Conservation (phyloP, 345 rosid genomes). For the Erodium maritimum region DNA sequence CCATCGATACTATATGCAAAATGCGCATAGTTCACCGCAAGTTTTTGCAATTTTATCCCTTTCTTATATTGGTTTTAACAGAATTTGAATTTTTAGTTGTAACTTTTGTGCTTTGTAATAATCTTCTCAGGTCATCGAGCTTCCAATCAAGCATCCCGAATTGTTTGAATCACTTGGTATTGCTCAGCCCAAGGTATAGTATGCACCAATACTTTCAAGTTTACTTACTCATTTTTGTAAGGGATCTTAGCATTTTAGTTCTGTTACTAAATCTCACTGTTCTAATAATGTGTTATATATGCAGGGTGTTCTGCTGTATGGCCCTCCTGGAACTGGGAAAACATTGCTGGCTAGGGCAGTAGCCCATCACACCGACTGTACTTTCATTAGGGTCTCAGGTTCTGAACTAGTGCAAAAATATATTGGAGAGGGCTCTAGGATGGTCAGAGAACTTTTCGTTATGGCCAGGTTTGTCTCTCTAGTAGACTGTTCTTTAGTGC, state of each 20-base stretch:
- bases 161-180: conserved; percentile 96
- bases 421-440: conserved; percentile 98
- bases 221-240: not conserved
- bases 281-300: conserved; percentile 1
- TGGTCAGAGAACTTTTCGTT: conserved; percentile 97
- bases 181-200: conserved; percentile 88
- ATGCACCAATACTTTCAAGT: not conserved
- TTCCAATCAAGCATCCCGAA: conserved; percentile 96
- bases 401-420: conserved; percentile 94
- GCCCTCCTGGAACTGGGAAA: conserved; percentile 99
- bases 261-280: not conserved
- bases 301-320: conserved; percentile 91
- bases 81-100: not conserved
- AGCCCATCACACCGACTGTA: conserved; percentile 99
- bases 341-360: conserved; percentile 96
- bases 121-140: conserved; percentile 76
- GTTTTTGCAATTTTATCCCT: too few species aligned
- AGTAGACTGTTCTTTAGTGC: too few species aligned
- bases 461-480: conserved; percentile 81
- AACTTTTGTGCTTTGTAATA: not conserved
- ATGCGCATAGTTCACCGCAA: too few species aligned
- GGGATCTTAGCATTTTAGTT: not conserved
- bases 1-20: too few species aligned
- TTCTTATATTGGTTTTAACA: not conserved
- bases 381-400: conserved; percentile 98